Evolutionary conservation across 2,329 filamentous ascomycete genomes (phyloP).

Genomic region (Stemphylium vesicarium): DNA sequence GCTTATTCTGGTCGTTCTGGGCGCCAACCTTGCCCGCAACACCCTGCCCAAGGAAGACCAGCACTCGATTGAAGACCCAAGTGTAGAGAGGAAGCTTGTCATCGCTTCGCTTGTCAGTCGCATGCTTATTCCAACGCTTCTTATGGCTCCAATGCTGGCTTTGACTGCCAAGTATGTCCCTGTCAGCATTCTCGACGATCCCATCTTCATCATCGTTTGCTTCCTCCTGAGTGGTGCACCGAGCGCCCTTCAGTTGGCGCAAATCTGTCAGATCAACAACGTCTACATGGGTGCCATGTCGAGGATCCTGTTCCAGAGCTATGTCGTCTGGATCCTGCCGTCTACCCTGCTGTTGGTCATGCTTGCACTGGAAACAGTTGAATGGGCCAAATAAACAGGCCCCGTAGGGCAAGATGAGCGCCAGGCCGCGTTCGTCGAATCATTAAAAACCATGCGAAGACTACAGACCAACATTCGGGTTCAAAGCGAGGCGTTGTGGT

Average conservation of each 20-base stretch:
- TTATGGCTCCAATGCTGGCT: conserved; percentile 91
- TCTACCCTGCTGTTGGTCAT: conserved; percentile 91
- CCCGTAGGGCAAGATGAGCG: not conserved
- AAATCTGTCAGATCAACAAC: conserved; percentile 98
- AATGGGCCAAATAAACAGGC: conserved; percentile 70
- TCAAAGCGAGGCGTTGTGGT: conserved; percentile 16
- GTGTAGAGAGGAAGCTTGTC: conserved; percentile 75
- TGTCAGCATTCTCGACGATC: conserved; percentile 93
- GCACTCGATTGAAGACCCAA: conserved; percentile 72
- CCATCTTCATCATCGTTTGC: conserved; percentile 97
- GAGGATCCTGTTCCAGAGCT: conserved; percentile 91
- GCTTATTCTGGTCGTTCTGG: conserved; percentile 91
- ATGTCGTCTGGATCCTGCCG: conserved; percentile 95
- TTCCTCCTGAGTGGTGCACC: conserved; percentile 95
- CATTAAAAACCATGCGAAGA: not conserved
- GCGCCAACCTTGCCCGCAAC: conserved; percentile 91
- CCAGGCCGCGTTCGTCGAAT: not conserved
- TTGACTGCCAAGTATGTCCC: conserved; percentile 88
- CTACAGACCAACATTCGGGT: not conserved
- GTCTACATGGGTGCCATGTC: conserved; percentile 97
- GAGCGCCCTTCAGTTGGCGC: conserved; percentile 89
- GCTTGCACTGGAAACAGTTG: conserved; percentile 87
- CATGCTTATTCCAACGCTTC: conserved; percentile 88
- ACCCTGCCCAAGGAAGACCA: conserved; percentile 74
- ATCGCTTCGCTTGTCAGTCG: conserved; percentile 84